Evolutionary conservation across 176 grass and related monocot genomes (phyloP), one percentile per base, ranked within the genome.

Genomic region (Lolium multiflorum): DNA sequence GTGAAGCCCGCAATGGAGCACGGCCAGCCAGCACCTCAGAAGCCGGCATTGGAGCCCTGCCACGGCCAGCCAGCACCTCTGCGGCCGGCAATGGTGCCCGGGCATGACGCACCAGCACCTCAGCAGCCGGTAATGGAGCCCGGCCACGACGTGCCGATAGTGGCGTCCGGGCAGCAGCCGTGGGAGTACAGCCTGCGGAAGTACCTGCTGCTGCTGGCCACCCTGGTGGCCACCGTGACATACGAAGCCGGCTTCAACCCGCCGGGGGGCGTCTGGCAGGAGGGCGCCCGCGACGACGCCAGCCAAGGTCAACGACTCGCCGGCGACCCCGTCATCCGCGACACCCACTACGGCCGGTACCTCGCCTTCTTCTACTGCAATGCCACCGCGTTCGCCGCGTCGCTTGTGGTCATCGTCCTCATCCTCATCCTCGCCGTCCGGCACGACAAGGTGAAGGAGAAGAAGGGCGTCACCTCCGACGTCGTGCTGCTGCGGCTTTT

Each of bases 361-460:
- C n/a, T 67, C 7, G 15, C 17, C 4, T 89, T 89, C 39, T 89
- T 79, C 74, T 78, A 88, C 55, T 55, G 50, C 74, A 89, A 89
- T 6, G 75, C 63, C 8, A 55, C 83, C 3, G 82, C 87, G 1
- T 85, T 89, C 75, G 56, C 76, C 10, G 35, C 75, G 0, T 89
- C 82, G 0, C 62, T 89, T 0, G 64, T 84, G 54, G 67, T 89
- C 59, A 80, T 89, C 5, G 56, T 89, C 16, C 59, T 89, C n/a
- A 58, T 84, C 20, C 75, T 89, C 54, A 15, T 62, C 71, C 62
- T 38, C 3, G 44, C 73, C 3, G 56, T 82, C 3, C 48, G 69
- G 4, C 67, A 72, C 37, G 81, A 83, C 51, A 83, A 83, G 71
- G 48, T 46, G 66, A 9, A 71, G 50, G 24, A 44, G n/a, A 3